Evolutionary conservation across 108 stramenopile genomes (phyloP).

Genomic region (Cylindrotheca fusiformis): DNA sequence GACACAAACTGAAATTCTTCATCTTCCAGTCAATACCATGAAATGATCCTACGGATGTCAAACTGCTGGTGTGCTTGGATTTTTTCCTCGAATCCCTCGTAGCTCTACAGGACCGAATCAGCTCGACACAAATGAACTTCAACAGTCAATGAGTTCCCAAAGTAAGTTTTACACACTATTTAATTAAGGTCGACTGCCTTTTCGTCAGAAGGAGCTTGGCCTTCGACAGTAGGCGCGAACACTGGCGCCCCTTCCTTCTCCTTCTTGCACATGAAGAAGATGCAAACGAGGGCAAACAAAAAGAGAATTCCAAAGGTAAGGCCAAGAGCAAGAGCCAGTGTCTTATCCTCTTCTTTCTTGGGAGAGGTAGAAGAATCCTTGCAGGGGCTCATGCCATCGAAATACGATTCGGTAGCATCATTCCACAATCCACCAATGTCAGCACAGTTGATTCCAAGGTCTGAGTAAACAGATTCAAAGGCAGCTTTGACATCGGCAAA

Average conservation of each 20-base stretch:
- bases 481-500: constrained; percentile 54
- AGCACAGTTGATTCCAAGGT: constrained; percentile 54
- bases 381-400: constrained; percentile 26
- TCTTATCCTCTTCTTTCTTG: neutral
- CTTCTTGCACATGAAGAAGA: neutral
- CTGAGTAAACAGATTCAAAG: constrained; percentile 64
- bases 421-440: constrained; percentile 70
- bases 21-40: no score
- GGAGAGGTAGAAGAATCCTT: neutral
- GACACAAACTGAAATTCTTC: no score
- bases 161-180: no score
- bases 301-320: constrained; percentile 17
- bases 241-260: neutral
- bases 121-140: no score
- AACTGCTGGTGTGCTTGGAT: no score
- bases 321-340: constrained; percentile 18
- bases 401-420: constrained; percentile 18
- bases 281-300: constrained; percentile 14
- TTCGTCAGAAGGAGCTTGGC: neutral
- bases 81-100: no score
- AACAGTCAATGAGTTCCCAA: no score
- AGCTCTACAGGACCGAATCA: no score
- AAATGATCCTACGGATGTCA: no score
- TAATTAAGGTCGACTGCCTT: neutral
- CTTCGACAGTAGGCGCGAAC: neutral